These are phyloP conservation scores for Madurella fahalii DNA, from an alignment of 2,329 filamentous ascomycete species.

Conservation along the genomic window DNA sequence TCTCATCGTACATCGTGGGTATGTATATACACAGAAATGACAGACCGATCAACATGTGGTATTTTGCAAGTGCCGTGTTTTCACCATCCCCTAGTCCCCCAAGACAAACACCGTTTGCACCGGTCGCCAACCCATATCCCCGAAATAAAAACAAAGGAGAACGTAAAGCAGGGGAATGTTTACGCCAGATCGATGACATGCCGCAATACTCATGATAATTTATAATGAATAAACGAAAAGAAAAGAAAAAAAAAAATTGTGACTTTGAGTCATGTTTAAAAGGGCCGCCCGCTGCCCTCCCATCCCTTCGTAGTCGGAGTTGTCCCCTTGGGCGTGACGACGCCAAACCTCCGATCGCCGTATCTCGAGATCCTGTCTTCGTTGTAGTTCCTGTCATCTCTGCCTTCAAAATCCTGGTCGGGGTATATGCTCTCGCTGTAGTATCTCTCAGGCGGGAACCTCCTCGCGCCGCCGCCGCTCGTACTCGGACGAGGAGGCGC, in stretches of 20 bases:
- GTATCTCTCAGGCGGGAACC: slow-evolving; percentile 22
- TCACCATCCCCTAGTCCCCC: not conserved
- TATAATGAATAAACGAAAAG: not conserved
- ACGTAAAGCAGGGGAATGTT: not conserved
- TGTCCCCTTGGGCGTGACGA: slow-evolving; percentile 24
- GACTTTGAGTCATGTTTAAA: slow-evolving; percentile 1
- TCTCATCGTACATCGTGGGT: not conserved
- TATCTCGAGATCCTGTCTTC: slow-evolving; percentile 28
- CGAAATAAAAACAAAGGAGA: not conserved
- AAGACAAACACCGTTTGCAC: not conserved
- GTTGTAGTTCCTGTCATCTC: slow-evolving; percentile 16
- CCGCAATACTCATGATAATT: not conserved
- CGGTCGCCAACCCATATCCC: not conserved
- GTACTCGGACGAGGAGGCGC: slow-evolving; percentile 12
- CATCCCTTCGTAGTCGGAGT: slow-evolving; percentile 22
- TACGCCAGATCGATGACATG: not conserved
- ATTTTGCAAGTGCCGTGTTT: not conserved
- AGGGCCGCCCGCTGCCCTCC: slow-evolving; percentile 25
- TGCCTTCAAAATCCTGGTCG: slow-evolving; percentile 8
- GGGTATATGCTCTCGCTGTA: slow-evolving; percentile 29
- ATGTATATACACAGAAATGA: not conserved
- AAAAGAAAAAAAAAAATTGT: not conserved
- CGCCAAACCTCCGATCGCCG: slow-evolving; percentile 25
- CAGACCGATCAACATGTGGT: not conserved
- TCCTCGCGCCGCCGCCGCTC: slow-evolving; percentile 8